Conservation (phyloP, 2,329 filamentous ascomycete species). For the Colletotrichum trifolii region DNA sequence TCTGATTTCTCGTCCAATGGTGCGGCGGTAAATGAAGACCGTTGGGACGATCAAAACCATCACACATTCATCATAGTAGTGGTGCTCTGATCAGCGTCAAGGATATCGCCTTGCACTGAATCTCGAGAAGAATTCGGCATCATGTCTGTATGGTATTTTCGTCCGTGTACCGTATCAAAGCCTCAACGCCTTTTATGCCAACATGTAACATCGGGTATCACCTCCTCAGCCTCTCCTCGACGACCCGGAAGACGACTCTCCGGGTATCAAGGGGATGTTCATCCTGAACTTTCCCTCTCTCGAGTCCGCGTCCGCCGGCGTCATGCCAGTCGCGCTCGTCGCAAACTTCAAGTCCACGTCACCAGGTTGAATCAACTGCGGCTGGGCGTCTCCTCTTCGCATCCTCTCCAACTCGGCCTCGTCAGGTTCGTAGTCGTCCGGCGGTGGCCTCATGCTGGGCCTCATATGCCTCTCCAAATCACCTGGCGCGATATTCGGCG, state of each 20-base stretch:
- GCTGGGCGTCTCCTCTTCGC: conserved; percentile 40
- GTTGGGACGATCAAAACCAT: too few species aligned
- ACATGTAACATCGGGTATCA: neutral
- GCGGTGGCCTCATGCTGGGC: conserved; percentile 33
- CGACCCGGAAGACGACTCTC: conserved; percentile 4
- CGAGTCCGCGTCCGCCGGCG: conserved; percentile 24
- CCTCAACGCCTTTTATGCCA: too few species aligned
- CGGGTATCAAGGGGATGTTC: neutral
- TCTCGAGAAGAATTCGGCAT: too few species aligned
- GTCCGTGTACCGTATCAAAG: too few species aligned
- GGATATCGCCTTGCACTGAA: too few species aligned
- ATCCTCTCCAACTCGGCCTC: conserved; percentile 39
- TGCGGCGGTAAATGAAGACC: too few species aligned
- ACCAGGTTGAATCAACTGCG: conserved; percentile 38
- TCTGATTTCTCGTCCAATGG: too few species aligned
- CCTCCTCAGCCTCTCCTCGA: neutral
- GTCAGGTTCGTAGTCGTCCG: conserved; percentile 38
- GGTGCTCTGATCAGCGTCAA: too few species aligned
- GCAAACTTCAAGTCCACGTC: conserved; percentile 36
- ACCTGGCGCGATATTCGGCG: neutral
- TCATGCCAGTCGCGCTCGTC: conserved; percentile 31
- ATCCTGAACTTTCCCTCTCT: conserved; percentile 31
- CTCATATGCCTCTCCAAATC: conserved; percentile 21
- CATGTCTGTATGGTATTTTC: too few species aligned
- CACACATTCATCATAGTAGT: too few species aligned